Evolutionary conservation across 352 stramenopile genomes (phyloP), one percentile per base, ranked within the genome.

Genomic region (Halophytophthora batemanensis): DNA sequence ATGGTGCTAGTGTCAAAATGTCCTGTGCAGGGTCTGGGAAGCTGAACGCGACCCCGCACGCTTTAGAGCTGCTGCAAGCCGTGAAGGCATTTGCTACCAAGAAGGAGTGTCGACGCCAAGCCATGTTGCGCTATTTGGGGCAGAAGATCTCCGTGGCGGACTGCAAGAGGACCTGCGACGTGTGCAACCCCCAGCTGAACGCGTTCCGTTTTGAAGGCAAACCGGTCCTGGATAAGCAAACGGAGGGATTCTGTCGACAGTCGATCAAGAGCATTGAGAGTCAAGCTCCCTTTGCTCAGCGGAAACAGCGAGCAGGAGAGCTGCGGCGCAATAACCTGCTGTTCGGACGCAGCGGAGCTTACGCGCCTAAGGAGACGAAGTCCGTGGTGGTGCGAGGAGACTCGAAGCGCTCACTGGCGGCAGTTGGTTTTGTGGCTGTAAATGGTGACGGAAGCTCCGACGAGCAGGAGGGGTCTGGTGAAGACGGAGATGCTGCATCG

Each of bases 131-230:
- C 15, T 82, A 86, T 37, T 84, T 86, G 53, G 77, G 67, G 0
- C 74, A 86, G 49, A 52, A 68, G 17, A 70, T 84, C 17, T 59
- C 60, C 0, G 71, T 80, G 28, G 34, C 56, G 0, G 69, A 82
- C 15, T 87, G 76, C 45, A 44, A 64, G 11, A 56, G 64, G 10
- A 79, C 59, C 13, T 86, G 77, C 33, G 74, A 86, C 39, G 77
- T 84, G 25, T 86, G 74, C 60, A 77, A 84, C 45, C 71, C 77
- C 2, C 59, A 59, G 35, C 71, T 87, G 3, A 61, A 71, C 38
- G 68, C 69, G 19, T 87, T 87, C 19, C 73, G 69, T 18, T 76
- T 80, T 31, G 73, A 71, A 43, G 66, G 69, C 31, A 60, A 66
- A 6, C 34, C 42, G 3, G 29, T 57, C 3, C 25, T 66, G 5